Conservation (phyloP, 2,329 filamentous ascomycete species). For the Talaromyces atroroseus region DNA sequence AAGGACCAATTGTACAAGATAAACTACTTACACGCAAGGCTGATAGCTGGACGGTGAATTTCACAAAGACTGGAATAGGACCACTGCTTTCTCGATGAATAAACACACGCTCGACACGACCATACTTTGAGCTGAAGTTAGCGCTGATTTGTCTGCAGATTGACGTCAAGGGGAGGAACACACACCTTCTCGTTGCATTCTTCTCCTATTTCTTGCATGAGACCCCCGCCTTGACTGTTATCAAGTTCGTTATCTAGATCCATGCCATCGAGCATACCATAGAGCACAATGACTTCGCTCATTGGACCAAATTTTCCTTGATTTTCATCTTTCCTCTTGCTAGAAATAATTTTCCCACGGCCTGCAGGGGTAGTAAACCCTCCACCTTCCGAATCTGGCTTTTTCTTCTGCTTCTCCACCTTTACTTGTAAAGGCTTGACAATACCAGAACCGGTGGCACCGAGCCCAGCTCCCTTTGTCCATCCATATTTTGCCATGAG, state of each 20-base stretch:
- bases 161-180: neutral
- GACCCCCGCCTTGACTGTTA: slow-evolving; percentile 50
- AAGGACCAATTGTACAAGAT: slow-evolving; percentile 15
- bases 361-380: slow-evolving; percentile 66
- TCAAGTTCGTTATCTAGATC: slow-evolving; percentile 74
- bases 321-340: slow-evolving; percentile 53
- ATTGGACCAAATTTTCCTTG: slow-evolving; percentile 62
- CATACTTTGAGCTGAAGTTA: slow-evolving; percentile 54
- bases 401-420: slow-evolving; percentile 79
- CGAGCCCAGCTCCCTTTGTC: slow-evolving; percentile 80
- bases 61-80: slow-evolving; percentile 72
- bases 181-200: slow-evolving; percentile 75
- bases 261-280: slow-evolving; percentile 81
- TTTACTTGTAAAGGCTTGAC: slow-evolving; percentile 76
- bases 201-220: slow-evolving; percentile 93
- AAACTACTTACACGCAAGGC: slow-evolving; percentile 67
- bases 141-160: neutral
- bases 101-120: slow-evolving; percentile 72
- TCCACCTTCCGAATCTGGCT: slow-evolving; percentile 70
- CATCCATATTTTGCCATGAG: slow-evolving; percentile 93
- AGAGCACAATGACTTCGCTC: slow-evolving; percentile 75
- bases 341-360: slow-evolving; percentile 75
- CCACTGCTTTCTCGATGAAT: slow-evolving; percentile 58
- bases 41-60: slow-evolving; percentile 80
- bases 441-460: slow-evolving; percentile 76